Evolutionary conservation across 306 rosid species (phyloP), one percentile per base, ranked within the genome.

Genomic region (Vigna unguiculata): DNA sequence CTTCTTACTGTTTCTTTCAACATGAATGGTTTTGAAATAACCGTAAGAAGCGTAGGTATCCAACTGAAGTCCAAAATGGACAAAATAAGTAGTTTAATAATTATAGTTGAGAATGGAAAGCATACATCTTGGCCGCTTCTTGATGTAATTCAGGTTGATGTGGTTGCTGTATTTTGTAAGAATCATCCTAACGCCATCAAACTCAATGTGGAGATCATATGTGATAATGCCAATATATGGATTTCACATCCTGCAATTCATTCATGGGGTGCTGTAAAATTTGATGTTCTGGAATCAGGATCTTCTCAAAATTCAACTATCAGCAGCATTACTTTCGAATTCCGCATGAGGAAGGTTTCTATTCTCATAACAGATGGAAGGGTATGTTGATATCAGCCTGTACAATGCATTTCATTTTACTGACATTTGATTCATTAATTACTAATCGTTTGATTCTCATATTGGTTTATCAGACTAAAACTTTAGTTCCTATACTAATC

Each of bases 331-430:
- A 73, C 80, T 81, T 83, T 90, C 54, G 80, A 84, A 73, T 81
- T 88, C 68, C 85, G 83, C 36, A 21, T 83, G 65, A 80, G 88
- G 86, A 94, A 90, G 75, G 87, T 89, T 83, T 89, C 95, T 46
- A 49, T 94, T 81, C 89, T 94, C 59, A 88, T 94, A 19, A 86
- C 91, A 77, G 97, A 94, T 84, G 98, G 91, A 89, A 87, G 90
- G 97, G 98, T 95, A 88, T 61, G 85, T 48, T 69, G 58, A 17
- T 55, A 13, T 32, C 62, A 64, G 36, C 32, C 57, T 54, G 15
- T 46, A 15, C 54, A 6, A 41, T 62, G 14, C 5, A 54, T 48
- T 62, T 76, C 52, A 19, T 43, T 78, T 60, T 21, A 14, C 78
- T 53, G 24, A 43, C 71, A 10, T 45, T 69, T 25, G 14, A 15